Evolutionary conservation across 176 grass and related monocot species (phyloP).

Genomic region (Eragrostis curvula): DNA sequence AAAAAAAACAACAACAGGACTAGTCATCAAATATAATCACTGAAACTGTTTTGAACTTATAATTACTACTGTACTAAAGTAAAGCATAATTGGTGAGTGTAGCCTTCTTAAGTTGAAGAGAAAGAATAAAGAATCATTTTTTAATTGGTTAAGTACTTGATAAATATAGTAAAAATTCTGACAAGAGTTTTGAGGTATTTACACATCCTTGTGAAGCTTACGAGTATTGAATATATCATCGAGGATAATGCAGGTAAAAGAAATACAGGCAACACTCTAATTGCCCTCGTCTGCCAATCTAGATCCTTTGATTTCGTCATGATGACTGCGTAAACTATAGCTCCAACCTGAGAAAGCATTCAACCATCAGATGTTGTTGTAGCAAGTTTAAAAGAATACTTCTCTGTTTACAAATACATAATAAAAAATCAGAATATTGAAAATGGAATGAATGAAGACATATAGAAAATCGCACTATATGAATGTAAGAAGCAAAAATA

Average conservation of each 20-base stretch:
- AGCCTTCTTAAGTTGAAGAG: neutral
- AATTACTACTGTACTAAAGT: neutral
- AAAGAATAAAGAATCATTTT: constrained; percentile 4
- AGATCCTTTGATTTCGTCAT: constrained; percentile 66
- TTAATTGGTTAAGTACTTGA: neutral
- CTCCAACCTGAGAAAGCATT: constrained; percentile 51
- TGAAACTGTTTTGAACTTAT: neutral
- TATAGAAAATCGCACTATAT: too few relatives aligned
- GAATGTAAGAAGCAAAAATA: too few relatives aligned
- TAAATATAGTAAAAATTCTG: constrained; percentile 6
- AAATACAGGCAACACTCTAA: constrained; percentile 69
- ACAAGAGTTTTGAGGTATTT: constrained; percentile 43
- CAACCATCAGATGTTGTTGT: neutral
- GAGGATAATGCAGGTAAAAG: constrained; percentile 74
- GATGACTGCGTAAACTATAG: constrained; percentile 70
- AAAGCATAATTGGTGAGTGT: neutral
- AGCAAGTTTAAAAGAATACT: neutral
- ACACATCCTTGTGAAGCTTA: constrained; percentile 81
- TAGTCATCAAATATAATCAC: neutral
- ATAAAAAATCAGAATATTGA: neutral
- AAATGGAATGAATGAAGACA: neutral
- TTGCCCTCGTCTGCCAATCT: constrained; percentile 65
- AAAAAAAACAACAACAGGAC: neutral
- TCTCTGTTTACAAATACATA: neutral
- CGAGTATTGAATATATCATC: constrained; percentile 57